A percentile compares a stretch with the other conserved stretches of the same genome.
Conservation (phyloP, 768 basidiomycete species). For the Rhodosporidiobolus sp. region DNA sequence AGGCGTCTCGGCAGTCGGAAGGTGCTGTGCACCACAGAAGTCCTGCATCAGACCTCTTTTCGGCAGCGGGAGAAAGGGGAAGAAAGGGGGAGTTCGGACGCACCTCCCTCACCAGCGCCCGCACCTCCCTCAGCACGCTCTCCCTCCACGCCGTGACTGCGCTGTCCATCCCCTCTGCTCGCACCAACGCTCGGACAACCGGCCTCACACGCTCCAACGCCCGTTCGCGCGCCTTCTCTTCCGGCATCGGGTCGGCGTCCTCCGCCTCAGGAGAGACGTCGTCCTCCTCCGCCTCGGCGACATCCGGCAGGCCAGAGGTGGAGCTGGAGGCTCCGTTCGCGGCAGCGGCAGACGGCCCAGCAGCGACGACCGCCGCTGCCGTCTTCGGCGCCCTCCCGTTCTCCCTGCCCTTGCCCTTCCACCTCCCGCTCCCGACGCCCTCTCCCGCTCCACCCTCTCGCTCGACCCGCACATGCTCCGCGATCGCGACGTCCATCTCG, state of each 20-base stretch:
- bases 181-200: slow-evolving; percentile 69
- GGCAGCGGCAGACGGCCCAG: too few relatives aligned
- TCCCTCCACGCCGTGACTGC: slow-evolving; percentile 48
- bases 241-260: not conserved
- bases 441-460: slow-evolving; percentile 48
- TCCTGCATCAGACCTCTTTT: too few relatives aligned
- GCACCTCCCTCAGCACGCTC: slow-evolving; percentile 51
- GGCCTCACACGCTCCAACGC: slow-evolving; percentile 56
- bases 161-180: slow-evolving; percentile 50
- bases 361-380: too few relatives aligned
- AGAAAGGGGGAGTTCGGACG: too few relatives aligned
- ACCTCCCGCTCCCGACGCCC: slow-evolving; percentile 41
- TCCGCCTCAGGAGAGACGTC: not conserved
- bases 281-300: slow-evolving; percentile 1
- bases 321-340: not conserved
- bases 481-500: slow-evolving; percentile 59
- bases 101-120: slow-evolving; percentile 48
- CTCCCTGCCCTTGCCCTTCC: slow-evolving; percentile 45
- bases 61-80: too few relatives aligned
- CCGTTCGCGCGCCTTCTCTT: slow-evolving; percentile 16
- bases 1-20: slow-evolving; percentile 17
- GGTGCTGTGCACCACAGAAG: slow-evolving; percentile 13
- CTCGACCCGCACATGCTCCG: slow-evolving; percentile 70
- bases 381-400: slow-evolving; percentile 49
- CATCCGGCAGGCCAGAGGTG: not conserved